Evolutionary conservation across 306 rosid species (phyloP).

Genomic region (Vicia faba): DNA sequence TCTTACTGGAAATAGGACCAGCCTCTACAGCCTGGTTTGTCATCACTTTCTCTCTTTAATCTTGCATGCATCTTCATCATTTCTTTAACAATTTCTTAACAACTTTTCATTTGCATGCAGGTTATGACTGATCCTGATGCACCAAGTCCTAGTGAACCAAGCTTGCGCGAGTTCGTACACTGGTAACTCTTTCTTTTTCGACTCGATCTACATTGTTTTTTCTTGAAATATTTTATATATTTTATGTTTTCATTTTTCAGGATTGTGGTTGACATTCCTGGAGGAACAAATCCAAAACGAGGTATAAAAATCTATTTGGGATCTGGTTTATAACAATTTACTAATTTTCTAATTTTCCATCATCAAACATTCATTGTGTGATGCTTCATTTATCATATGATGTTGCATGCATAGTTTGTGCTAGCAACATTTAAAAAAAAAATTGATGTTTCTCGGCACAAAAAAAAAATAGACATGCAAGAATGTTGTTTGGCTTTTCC

Average conservation of each 20-base stretch:
- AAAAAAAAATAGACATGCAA: constrained; percentile 37
- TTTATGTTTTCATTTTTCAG: constrained; percentile 35
- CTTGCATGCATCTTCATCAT: neutral
- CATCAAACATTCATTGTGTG: too few species aligned
- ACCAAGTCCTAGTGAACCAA: constrained; percentile 95
- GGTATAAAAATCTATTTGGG: constrained; percentile 42
- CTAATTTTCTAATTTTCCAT: too few species aligned
- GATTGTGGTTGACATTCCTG: constrained; percentile 83
- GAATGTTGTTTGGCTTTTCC: constrained; percentile 14
- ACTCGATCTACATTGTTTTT: neutral
- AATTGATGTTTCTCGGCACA: constrained; percentile 1
- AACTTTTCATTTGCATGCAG: constrained; percentile 42
- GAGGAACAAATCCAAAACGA: constrained; percentile 62
- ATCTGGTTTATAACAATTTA: too few species aligned
- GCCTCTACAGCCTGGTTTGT: constrained; percentile 74
- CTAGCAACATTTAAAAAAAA: neutral
- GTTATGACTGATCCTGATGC: constrained; percentile 97
- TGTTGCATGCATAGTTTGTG: neutral
- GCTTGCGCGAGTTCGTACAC: constrained; percentile 83
- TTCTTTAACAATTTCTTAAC: neutral
- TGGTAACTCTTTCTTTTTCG: constrained; percentile 46
- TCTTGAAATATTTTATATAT: neutral
- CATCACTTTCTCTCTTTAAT: neutral
- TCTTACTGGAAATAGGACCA: constrained; percentile 51
- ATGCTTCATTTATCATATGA: neutral